Base-by-base conservation (phyloP, 495 filamentous ascomycete species). In the Umbilicaria muhlenbergii region DNA sequence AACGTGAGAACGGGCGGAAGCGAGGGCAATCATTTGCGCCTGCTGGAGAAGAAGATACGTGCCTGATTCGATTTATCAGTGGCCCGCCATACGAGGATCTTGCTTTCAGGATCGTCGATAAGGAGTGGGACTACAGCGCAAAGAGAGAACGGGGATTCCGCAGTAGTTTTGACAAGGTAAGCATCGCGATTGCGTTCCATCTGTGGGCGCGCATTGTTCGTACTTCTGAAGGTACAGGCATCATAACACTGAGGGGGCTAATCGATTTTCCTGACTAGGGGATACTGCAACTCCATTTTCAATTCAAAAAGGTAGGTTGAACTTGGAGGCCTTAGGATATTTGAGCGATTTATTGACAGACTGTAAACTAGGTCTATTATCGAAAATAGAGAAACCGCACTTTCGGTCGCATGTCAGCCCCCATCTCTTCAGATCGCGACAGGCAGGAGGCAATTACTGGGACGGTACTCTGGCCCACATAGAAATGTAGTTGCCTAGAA, bases 111-210 rank as follows among this genome's bases (percentile, higher is more conserved):
- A 95, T 99, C 53, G 92, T 99, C 37, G 91, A 99, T 58, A 87
- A 91, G 50, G 92, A 99, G 64, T 99, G 91, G 91, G 91, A 99
- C 61, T 96, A 93, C 57, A 89, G 83, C 62, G 87, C 91, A 0
- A 95, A 95, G 63, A 73, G 82, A 48, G 91, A 99, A 49, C 75
- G 92, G 34, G 91, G 91, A 0, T 99, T 96, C 58, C 87, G 78
- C 61, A 94, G 87, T 58, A 91, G 81, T 50, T 99, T 96, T 60
- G 91, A 99, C 58, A 96, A 95, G 79, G 86, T 89, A 73, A 52
- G 76, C 65, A 38, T 17, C 16, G 19, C 12, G 19, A 16, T 11
- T 10, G 5, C 12, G 36, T 21, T 38, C 36, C 12, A 17, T 38
- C 16, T 10, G 19, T 17, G 16, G 13, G n/a, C n/a, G n/a, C n/a